These are phyloP conservation scores for Haplographium delicatum DNA, from an alignment of 495 filamentous ascomycete species.

Conservation along the genomic window DNA sequence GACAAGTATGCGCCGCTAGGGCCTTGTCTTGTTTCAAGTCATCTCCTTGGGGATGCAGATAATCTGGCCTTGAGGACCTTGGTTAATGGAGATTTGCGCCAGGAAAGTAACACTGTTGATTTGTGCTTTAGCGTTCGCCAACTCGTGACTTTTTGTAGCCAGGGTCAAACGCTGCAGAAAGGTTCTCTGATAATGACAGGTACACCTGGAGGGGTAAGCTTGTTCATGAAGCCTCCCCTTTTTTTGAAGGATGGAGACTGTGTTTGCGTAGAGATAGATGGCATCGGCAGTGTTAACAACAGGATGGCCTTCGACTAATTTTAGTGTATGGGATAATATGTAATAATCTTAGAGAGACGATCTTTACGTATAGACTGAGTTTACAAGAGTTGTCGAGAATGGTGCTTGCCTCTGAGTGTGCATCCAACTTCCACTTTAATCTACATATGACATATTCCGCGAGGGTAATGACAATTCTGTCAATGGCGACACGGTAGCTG, in stretches of 20 bases:
- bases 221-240: background rate
- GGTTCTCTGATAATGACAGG: background rate
- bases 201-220: background rate
- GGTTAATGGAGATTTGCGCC: constrained; percentile 37
- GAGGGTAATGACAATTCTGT: too few species aligned
- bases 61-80: constrained; percentile 28
- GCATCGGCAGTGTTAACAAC: background rate
- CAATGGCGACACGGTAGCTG: too few species aligned
- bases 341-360: too few species aligned
- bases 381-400: too few species aligned
- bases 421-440: too few species aligned
- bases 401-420: too few species aligned
- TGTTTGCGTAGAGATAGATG: background rate
- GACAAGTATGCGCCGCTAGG: constrained; percentile 16
- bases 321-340: too few species aligned
- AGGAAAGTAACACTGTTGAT: constrained; percentile 12
- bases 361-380: too few species aligned
- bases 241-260: background rate
- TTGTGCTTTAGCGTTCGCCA: background rate
- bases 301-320: background rate
- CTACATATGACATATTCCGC: too few species aligned
- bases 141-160: background rate
- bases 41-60: too few species aligned
- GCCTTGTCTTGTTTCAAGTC: too few species aligned
- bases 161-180: background rate